A percentile compares a stretch with the other conserved stretches of the same genome.
Conservation (phyloP, 345 rosid genomes). For the Carallia brachiata region DNA sequence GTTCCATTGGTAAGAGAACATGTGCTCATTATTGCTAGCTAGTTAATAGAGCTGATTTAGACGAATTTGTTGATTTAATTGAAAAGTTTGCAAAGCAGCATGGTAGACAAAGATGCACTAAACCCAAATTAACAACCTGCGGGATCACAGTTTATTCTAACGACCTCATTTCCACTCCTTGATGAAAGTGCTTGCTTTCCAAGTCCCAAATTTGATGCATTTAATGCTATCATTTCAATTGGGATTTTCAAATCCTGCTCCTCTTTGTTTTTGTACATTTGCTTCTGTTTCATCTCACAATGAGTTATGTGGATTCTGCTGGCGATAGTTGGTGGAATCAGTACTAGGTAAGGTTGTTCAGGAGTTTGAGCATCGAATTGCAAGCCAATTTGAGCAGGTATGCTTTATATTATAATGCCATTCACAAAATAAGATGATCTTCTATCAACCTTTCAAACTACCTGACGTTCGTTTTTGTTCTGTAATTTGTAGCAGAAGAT, state of each 20-base stretch:
- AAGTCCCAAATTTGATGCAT: background rate
- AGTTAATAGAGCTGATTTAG: background rate
- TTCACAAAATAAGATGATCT: slow-evolving; percentile 14
- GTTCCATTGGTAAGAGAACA: slow-evolving; percentile 58
- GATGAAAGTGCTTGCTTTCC: background rate
- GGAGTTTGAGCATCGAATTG: slow-evolving; percentile 83
- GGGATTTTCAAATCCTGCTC: background rate
- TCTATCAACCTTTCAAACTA: background rate
- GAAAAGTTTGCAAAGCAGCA: background rate
- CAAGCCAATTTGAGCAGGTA: slow-evolving; percentile 66
- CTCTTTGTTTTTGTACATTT: background rate
- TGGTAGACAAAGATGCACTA: background rate
- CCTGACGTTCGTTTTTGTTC: background rate
- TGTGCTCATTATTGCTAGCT: background rate
- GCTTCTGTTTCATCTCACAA: slow-evolving; percentile 14
- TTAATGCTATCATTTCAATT: background rate
- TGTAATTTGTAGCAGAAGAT: slow-evolving; percentile 45
- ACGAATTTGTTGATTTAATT: background rate
- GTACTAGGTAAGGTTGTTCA: slow-evolving; percentile 78
- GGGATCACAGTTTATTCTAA: background rate
- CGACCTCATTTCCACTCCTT: background rate
- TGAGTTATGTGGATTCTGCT: slow-evolving; percentile 15
- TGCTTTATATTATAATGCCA: slow-evolving; percentile 15
- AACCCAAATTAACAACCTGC: background rate
- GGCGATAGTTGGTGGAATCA: slow-evolving; percentile 78